phyloP scores from a whole-genome alignment of 2,329 filamentous ascomycete genomes.

The Diaporthe batatas region DNA sequence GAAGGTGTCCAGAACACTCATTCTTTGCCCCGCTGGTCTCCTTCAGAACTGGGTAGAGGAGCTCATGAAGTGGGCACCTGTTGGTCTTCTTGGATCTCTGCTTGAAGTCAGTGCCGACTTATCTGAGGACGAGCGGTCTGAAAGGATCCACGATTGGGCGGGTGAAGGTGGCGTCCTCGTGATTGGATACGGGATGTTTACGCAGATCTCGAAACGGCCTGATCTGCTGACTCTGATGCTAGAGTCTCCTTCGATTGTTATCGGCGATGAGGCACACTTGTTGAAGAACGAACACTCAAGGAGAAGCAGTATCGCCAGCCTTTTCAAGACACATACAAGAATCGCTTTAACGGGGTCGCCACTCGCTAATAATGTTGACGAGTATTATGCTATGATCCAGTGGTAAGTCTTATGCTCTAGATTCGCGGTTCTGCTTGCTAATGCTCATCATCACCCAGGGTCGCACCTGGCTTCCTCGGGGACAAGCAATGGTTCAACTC shows the following conservation, averaged over 20 bases:
- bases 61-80: constrained; percentile 76
- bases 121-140: constrained; percentile 54
- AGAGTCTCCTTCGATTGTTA: constrained; percentile 75
- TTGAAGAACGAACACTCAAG: constrained; percentile 76
- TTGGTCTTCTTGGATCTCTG: constrained; percentile 66
- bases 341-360: constrained; percentile 91
- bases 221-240: constrained; percentile 64
- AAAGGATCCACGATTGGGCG: constrained; percentile 70
- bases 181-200: constrained; percentile 80
- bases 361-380: constrained; percentile 83
- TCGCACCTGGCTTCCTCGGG: constrained; percentile 83
- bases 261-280: constrained; percentile 88
- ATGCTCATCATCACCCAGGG: constrained; percentile 54
- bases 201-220: constrained; percentile 50
- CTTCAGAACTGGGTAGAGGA: constrained; percentile 89
- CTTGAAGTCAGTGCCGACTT: constrained; percentile 60
- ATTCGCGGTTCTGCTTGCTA: background rate
- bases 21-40: constrained; percentile 81
- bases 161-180: constrained; percentile 78
- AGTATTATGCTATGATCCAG: constrained; percentile 89
- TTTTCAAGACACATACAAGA: constrained; percentile 76
- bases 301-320: constrained; percentile 65
- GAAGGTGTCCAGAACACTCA: constrained; percentile 72
- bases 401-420: constrained; percentile 58
- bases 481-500: constrained; percentile 74